Conservation (phyloP, 129 eudicot genomes). For the Daucus carota region DH1_v3.0 NC_030385.2:15330501-15331000, state of each 20-base stretch:
- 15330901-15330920: neutral
- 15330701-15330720: neutral
- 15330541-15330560: neutral
- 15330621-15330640: neutral
- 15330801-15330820: neutral
- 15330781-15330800: neutral
- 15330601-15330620: neutral
- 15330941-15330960: too few species aligned
- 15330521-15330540: neutral
- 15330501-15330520: neutral
- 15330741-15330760: neutral
- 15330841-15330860: neutral
- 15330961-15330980: too few species aligned
- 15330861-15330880: neutral
- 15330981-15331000: too few species aligned
- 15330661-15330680: slow-evolving; percentile 1
- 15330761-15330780: neutral
- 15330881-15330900: neutral
- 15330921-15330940: neutral
- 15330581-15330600: neutral
- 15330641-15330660: neutral
- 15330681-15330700: neutral
- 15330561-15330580: neutral
- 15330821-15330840: neutral
- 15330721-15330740: neutral